Evolutionary conservation across 805 yeast species (phyloP).

Genomic region (Kazachstania viticola): DNA sequence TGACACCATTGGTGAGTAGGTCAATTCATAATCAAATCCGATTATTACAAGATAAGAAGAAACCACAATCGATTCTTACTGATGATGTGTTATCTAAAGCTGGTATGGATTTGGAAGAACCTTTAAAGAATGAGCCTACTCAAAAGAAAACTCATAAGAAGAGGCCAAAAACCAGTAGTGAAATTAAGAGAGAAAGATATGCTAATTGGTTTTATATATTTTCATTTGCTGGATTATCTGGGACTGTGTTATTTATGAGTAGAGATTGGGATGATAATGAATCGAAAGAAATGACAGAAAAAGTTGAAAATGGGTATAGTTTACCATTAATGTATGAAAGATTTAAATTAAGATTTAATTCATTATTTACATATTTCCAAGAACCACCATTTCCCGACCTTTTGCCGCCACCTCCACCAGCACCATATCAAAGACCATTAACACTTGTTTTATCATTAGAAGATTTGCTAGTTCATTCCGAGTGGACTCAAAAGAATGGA

Average conservation of each 20-base stretch:
- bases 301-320: conserved; percentile 55
- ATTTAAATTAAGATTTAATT: conserved; percentile 56
- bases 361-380: conserved; percentile 70
- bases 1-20: neutral
- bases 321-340: conserved; percentile 58
- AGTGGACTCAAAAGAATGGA: conserved; percentile 84
- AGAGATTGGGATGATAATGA: conserved; percentile 81
- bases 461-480: conserved; percentile 80
- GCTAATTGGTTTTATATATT: conserved; percentile 65
- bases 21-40: neutral
- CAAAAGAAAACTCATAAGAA: conserved; percentile 8
- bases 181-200: conserved; percentile 69
- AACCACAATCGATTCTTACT: conserved; percentile 46
- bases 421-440: conserved; percentile 83
- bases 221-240: conserved; percentile 34
- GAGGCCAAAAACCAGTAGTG: conserved; percentile 58
- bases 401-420: conserved; percentile 84
- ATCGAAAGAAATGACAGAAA: conserved; percentile 44
- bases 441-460: conserved; percentile 85
- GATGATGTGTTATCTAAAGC: conserved; percentile 78
- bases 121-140: neutral
- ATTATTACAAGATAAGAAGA: conserved; percentile 7
- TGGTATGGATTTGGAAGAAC: conserved; percentile 52
- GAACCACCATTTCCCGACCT: conserved; percentile 92
- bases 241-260: conserved; percentile 54